Evolutionary conservation across 2,329 filamentous ascomycete genomes (phyloP).

Genomic region (Trichoderma arundinaceum): DNA sequence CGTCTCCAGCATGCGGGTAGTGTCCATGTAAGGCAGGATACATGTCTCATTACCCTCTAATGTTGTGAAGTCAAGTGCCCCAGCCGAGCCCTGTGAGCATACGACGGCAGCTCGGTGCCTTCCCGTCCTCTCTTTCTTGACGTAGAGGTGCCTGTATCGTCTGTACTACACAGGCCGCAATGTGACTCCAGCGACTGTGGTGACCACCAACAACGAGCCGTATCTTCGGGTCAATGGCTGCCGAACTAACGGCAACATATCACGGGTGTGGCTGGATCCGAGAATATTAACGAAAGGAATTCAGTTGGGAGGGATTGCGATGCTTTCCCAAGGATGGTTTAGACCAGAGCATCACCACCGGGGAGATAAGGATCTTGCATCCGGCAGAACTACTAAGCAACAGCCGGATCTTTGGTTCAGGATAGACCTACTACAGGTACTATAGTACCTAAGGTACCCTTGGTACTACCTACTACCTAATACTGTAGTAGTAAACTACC

Average conservation of each 20-base stretch:
- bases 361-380: constrained; percentile 19
- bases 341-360: constrained; percentile 5
- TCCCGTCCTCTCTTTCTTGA: neutral
- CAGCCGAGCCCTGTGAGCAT: neutral
- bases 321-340: constrained; percentile 13
- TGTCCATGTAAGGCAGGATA: neutral
- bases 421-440: neutral
- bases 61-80: neutral
- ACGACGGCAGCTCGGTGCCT: neutral
- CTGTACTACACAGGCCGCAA: constrained; percentile 6
- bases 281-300: neutral
- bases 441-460: no score
- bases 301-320: neutral
- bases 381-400: constrained; percentile 2
- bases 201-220: constrained; percentile 11
- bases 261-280: constrained; percentile 13
- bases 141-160: no score
- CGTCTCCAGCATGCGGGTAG: neutral
- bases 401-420: constrained; percentile 19
- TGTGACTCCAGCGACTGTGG: neutral
- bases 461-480: no score
- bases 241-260: neutral
- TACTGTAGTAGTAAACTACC: no score
- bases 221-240: constrained; percentile 4
- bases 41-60: neutral